Percentiles rank a stretch among this genome's conserved stretches.
Evolutionary conservation across 345 rosid genomes (phyloP).

Genomic region (Mallotus nudiflorus): DNA sequence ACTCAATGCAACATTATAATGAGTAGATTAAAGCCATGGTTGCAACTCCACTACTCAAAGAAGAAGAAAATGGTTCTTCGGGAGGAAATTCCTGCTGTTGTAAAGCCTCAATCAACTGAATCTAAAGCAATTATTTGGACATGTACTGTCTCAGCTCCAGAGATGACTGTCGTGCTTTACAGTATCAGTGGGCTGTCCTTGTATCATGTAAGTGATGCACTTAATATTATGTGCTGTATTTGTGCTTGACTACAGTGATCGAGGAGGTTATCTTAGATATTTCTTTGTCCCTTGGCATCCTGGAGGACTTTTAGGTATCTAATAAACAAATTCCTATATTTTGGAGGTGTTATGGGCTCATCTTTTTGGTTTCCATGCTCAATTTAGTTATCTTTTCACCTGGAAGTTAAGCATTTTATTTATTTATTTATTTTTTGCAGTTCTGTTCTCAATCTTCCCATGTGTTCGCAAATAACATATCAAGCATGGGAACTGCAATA

Average conservation of each 20-base stretch:
- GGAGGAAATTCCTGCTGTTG: slow-evolving; percentile 42
- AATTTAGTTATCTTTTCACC: not conserved
- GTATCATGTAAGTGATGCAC: slow-evolving; percentile 77
- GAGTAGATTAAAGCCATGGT: slow-evolving; percentile 82
- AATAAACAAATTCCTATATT: not conserved
- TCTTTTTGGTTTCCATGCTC: not conserved
- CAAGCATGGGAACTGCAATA: slow-evolving; percentile 64
- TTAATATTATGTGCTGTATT: not conserved
- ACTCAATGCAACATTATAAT: slow-evolving; percentile 70
- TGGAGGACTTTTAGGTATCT: not conserved
- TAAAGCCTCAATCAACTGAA: slow-evolving; percentile 51
- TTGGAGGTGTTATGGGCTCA: not conserved
- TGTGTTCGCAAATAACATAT: slow-evolving; percentile 86
- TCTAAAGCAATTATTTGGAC: slow-evolving; percentile 82
- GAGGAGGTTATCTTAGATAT: slow-evolving; percentile 11
- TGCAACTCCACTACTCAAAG: slow-evolving; percentile 59
- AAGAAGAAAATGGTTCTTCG: slow-evolving; percentile 69
- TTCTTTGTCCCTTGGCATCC: not conserved
- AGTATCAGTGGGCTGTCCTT: slow-evolving; percentile 57
- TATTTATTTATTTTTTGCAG: slow-evolving; percentile 42
- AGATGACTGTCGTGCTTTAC: slow-evolving; percentile 75
- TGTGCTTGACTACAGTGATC: not conserved
- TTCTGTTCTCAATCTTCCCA: slow-evolving; percentile 96
- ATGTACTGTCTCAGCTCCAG: slow-evolving; percentile 93
- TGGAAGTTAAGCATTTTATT: not conserved